Evolutionary conservation across 2,329 filamentous ascomycete species (phyloP), one percentile per base, ranked within the genome.

Genomic region (Helotiales sp.): DNA sequence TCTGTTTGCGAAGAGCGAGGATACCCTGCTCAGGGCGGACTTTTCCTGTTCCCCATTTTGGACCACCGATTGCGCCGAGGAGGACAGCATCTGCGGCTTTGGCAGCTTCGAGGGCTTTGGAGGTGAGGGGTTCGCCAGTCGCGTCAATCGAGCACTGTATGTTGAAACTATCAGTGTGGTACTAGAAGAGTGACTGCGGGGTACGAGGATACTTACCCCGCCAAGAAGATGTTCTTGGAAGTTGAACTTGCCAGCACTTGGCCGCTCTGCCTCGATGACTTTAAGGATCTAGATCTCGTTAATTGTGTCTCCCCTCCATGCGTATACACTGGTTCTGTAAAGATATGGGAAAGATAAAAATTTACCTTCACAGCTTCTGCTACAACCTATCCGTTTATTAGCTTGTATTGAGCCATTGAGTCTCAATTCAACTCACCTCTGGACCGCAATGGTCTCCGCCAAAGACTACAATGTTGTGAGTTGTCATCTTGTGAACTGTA

Each of bases 21-120:
- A 98, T 86, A 61, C 93, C 93, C 77, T 97, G 91, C 75, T 98
- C 93, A 1, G 93, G 93, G 44, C 93, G 90, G 63, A 97, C 88
- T 57, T 86, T 77, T 66, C 90, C 91, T 30, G 91, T 95, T 61
- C 93, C 93, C 91, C 93, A 98, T 91, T 97, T 75, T 13, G 95
- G 93, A n/a, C 93, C 93, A 67, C 93, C 93, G 70, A 98, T 96
- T 67, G 93, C 91, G 66, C 93, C 93, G 54, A 98, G 86, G 59
- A 98, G 86, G 59, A 98, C 89, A 36, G 93, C 93, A 74, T 96
- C 89, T 63, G 93, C 92, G 52, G 82, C 79, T 75, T 96, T 93
- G 66, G 91, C 92, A 33, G 91, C 92, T 13, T 78, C 78, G 67
- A 98, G 88, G 61, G 92, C 91, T 69, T 89, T 85, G 67, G 95